Evolutionary conservation across 257 asterid species (phyloP).

Genomic region (Solanum pinnatisectum): DNA sequence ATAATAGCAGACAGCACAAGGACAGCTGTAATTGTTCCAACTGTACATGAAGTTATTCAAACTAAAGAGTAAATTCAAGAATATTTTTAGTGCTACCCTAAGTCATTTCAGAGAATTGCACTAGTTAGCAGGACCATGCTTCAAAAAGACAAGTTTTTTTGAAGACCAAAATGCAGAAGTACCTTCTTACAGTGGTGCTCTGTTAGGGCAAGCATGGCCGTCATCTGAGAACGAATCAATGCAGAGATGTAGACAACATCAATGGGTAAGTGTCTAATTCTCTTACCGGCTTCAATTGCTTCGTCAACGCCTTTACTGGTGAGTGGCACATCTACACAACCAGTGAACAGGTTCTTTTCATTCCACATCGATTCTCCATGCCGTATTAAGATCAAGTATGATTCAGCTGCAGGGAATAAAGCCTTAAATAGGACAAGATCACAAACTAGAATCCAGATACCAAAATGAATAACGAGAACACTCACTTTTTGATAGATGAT

Average conservation of each 20-base stretch:
- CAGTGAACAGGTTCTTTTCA: conserved; percentile 85
- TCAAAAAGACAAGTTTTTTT: not conserved
- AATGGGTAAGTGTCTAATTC: conserved; percentile 67
- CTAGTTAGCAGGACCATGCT: not conserved
- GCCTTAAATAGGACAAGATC: not conserved
- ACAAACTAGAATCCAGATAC: not conserved
- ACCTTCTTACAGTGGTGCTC: conserved; percentile 83
- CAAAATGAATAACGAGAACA: not conserved
- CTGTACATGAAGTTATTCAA: not conserved
- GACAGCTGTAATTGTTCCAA: not conserved
- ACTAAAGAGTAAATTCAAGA: not conserved
- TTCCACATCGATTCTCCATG: conserved; percentile 99
- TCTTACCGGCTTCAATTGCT: conserved; percentile 90
- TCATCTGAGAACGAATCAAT: conserved; percentile 87
- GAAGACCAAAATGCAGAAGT: not conserved
- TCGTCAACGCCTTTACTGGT: conserved; percentile 74
- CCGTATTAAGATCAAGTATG: conserved; percentile 62
- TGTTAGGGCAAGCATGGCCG: conserved; percentile 88
- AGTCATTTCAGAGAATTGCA: not conserved
- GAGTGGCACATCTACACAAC: conserved; percentile 91
- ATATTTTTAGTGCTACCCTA: not conserved
- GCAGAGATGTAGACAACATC: conserved; percentile 78
- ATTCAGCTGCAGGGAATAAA: conserved; percentile 39
- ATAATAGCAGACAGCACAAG: not conserved
- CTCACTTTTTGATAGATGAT: not conserved